These are phyloP conservation scores for Dictyostelium capitatum DNA, from an alignment of 78 protist species.

Conservation along the genomic window DNA sequence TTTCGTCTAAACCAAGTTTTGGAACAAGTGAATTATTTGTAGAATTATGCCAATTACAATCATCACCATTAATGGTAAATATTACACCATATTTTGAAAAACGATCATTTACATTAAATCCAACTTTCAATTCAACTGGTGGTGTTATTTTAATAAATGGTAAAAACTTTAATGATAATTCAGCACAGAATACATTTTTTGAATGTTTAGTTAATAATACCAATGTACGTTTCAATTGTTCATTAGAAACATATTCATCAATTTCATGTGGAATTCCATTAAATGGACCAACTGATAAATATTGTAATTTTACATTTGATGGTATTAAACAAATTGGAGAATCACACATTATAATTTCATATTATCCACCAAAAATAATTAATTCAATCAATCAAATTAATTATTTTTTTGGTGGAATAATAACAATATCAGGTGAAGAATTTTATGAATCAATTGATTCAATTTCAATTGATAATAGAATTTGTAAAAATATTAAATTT, in stretches of 20 bases:
- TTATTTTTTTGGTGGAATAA: not conserved
- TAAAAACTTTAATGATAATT: not conserved
- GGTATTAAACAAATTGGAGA: not conserved
- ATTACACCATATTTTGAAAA: no score
- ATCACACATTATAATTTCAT: not conserved
- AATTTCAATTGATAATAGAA: not conserved
- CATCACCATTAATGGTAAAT: no score
- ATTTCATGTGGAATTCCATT: not conserved
- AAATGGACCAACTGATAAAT: not conserved
- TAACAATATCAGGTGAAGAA: not conserved
- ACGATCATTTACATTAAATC: not conserved
- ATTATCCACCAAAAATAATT: not conserved
- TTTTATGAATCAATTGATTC: not conserved
- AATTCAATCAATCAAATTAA: not conserved
- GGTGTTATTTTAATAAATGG: not conserved
- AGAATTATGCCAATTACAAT: no score
- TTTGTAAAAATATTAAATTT: not conserved
- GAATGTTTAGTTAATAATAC: not conserved
- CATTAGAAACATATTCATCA: not conserved
- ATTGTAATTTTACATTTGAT: no score
- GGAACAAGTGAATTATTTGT: no score
- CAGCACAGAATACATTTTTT: not conserved
- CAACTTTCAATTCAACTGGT: not conserved
- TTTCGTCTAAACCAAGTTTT: no score
- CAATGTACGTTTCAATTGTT: not conserved